Percentiles rank a stretch among this genome's conserved stretches.
Evolutionary conservation across 2,329 filamentous ascomycete genomes (phyloP).

Genomic region (Trichoderma simmonsii): DNA sequence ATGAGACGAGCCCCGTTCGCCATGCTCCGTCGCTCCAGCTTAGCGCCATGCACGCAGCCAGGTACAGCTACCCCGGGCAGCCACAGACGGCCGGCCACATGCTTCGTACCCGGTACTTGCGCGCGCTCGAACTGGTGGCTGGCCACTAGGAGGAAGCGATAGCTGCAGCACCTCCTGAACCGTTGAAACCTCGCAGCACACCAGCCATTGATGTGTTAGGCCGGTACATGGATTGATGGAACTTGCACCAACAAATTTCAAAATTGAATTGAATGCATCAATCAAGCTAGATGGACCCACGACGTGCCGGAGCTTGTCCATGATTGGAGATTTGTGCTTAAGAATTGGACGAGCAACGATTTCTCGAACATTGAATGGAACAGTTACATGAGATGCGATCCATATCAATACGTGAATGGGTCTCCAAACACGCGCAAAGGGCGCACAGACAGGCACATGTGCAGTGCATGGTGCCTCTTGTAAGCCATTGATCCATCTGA

Average conservation of each 20-base stretch:
- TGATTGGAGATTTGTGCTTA: background rate
- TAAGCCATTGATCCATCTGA: background rate
- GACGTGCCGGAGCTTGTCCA: background rate
- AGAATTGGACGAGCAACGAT: background rate
- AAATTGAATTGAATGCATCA: background rate
- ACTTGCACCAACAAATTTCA: background rate
- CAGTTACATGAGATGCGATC: background rate
- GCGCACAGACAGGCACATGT: background rate
- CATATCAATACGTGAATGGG: background rate
- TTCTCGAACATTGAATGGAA: slow-evolving; percentile 5
- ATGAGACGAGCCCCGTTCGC: background rate
- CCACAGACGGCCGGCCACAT: background rate
- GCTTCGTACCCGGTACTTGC: background rate
- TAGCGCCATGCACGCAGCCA: slow-evolving; percentile 5
- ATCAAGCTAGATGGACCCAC: background rate
- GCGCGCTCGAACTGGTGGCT: background rate
- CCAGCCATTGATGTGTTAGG: background rate
- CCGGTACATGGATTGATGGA: background rate
- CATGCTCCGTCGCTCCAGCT: background rate
- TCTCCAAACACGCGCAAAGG: background rate
- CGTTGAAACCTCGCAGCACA: background rate
- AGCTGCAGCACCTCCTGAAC: slow-evolving; percentile 8
- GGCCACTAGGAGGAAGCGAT: background rate
- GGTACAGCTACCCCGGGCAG: background rate
- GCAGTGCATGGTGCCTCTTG: background rate